phyloP scores from a whole-genome alignment of 352 stramenopile species.

The Elongisporangium anandrum region DNA sequence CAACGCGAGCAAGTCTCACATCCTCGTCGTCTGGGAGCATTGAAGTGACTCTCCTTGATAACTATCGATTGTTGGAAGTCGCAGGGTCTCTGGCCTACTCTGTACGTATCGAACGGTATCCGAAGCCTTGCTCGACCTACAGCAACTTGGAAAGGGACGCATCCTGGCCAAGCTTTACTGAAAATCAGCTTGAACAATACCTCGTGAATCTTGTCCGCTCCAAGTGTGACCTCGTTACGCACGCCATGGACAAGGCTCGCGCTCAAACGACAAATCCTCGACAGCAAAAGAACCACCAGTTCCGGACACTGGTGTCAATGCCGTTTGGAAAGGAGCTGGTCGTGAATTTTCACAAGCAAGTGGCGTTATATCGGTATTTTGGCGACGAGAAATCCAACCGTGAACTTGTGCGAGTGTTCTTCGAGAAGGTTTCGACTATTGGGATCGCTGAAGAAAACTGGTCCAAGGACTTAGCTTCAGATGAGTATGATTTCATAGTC shows the following conservation, averaged over 20 bases:
- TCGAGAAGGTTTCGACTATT: conserved; percentile 75
- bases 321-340: conserved; percentile 63
- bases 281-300: conserved; percentile 69
- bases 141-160: conserved; percentile 58
- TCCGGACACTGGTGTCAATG: conserved; percentile 62
- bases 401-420: conserved; percentile 70
- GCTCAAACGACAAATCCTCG: conserved; percentile 38
- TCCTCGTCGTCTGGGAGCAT: conserved; percentile 39
- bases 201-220: conserved; percentile 49
- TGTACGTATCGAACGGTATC: conserved; percentile 75
- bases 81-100: conserved; percentile 69
- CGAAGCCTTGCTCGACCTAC: conserved; percentile 63
- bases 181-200: conserved; percentile 76
- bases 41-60: conserved; percentile 66
- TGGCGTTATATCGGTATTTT: conserved; percentile 59
- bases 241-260: conserved; percentile 50
- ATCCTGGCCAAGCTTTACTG: conserved; percentile 52
- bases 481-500: conserved; percentile 52
- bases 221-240: conserved; percentile 43
- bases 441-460: conserved; percentile 63
- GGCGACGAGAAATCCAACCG: conserved; percentile 72
- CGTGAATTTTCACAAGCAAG: conserved; percentile 67
- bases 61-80: conserved; percentile 63
- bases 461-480: conserved; percentile 27
- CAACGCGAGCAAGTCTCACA: conserved; percentile 43